phyloP scores from a whole-genome alignment of 495 filamentous ascomycete genomes.

The Neurospora sp. region DNA sequence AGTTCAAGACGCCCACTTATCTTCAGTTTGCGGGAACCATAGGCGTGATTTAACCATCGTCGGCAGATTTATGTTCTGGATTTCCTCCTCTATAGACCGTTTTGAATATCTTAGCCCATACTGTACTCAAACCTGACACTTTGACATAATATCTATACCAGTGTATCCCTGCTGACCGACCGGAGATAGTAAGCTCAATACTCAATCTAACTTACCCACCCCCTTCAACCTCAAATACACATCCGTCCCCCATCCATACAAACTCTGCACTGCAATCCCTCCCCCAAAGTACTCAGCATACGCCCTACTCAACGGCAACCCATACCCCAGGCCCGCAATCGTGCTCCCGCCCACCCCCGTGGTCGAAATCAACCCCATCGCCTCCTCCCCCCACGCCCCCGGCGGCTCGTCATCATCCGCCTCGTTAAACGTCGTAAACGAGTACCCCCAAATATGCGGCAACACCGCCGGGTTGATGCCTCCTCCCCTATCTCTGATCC shows the following conservation, averaged over 20 bases:
- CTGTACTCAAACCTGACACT: neutral
- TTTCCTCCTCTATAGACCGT: too few relatives aligned
- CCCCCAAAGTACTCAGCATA: conserved; percentile 99
- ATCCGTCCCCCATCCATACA: conserved; percentile 83
- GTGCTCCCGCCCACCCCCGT: conserved; percentile 57
- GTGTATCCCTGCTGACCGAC: too few relatives aligned
- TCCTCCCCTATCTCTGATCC: conserved; percentile 89
- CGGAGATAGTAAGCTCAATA: conserved; percentile 1
- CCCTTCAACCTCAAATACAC: conserved; percentile 65
- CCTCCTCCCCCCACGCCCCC: conserved; percentile 41
- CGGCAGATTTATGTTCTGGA: too few relatives aligned
- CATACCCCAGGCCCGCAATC: conserved; percentile 89
- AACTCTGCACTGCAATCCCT: conserved; percentile 84
- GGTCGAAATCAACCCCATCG: conserved; percentile 59
- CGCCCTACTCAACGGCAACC: conserved; percentile 78
- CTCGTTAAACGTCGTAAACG: conserved; percentile 87
- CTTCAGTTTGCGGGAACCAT: too few relatives aligned
- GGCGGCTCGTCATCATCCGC: conserved; percentile 36
- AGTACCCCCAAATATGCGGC: conserved; percentile 88
- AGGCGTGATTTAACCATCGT: too few relatives aligned
- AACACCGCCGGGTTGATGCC: conserved; percentile 77
- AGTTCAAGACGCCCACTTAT: too few relatives aligned
- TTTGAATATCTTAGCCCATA: neutral
- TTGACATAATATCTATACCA: too few relatives aligned
- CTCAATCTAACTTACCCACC: conserved; percentile 60